Evolutionary conservation across 2,329 filamentous ascomycete species (phyloP), one percentile per base, ranked within the genome.

Genomic region (Byssoonygena ceratinophila): DNA sequence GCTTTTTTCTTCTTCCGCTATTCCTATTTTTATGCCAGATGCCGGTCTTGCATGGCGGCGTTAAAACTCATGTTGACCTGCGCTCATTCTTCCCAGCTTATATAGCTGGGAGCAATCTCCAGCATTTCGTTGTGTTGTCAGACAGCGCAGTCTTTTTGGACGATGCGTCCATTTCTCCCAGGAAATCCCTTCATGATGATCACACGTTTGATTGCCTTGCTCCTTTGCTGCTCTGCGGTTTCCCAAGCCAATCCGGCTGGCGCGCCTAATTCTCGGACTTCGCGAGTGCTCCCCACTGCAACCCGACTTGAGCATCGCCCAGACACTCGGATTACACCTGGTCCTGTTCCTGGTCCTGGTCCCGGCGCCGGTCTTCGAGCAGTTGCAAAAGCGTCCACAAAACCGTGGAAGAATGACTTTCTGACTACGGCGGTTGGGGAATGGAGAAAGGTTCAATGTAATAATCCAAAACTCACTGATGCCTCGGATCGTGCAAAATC

Each of bases 391-490:
- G 11, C 32, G 3, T 34, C 32, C 39, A 2, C 39, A 12, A 12
- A 23, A 4, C 4, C 4, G 5, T 9, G 39, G 8, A 29, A 44
- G 20, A 47, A 47, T 29, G 14, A 50, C 20, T 50, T 50, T 31
- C 32, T 50, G 11, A 18, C 46, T n/a, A 41, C 46, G 7, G 46
- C 46, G 16, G 32, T 23, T 40, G 46, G 46, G 4, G 46, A 20
- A 23, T 50, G 46, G 46, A 50, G 16, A 20, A 20, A 40, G 2
- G 46, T 50, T 27, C 34, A 23, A 29, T 50, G 46, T 23, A 12
- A 39, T 16, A 12, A 41, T 6, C 23, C 20, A 18, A 31, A 9
- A 7, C 22, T 50, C 14, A 50, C 34, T 31, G 22, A 50, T 22
- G 16, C 46, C 12, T 12, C 16, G 29, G 34, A 36, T 29, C 34